Evolutionary conservation across 78 protist species (phyloP).

Genomic region (Dictyostelium capitatum): DNA sequence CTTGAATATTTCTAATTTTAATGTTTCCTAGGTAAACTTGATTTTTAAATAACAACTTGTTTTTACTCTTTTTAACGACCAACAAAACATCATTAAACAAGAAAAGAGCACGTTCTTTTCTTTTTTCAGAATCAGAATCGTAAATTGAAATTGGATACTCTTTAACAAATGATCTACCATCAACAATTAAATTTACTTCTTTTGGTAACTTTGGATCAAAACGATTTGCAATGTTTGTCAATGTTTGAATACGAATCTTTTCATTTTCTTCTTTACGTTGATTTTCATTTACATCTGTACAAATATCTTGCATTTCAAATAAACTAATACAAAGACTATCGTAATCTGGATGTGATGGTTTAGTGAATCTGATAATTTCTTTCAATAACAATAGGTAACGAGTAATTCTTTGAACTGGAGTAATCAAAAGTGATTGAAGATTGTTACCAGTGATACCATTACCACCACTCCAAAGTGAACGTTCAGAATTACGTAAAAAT

Average conservation of each 20-base stretch:
- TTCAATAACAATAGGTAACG: constrained; percentile 60
- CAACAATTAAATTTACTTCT: constrained; percentile 19
- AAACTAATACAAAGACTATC: constrained; percentile 60
- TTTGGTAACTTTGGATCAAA: constrained; percentile 44
- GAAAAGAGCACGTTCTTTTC: constrained; percentile 45
- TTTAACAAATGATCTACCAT: constrained; percentile 45
- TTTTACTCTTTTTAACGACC: constrained; percentile 47
- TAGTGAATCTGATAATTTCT: constrained; percentile 71
- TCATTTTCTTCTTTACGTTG: constrained; percentile 81
- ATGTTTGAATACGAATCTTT: constrained; percentile 66
- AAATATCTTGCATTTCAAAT: constrained; percentile 82
- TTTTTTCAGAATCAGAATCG: constrained; percentile 41
- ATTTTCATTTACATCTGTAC: constrained; percentile 82
- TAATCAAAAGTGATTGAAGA: constrained; percentile 63
- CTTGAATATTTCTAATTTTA: constrained; percentile 29
- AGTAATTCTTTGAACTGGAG: constrained; percentile 82
- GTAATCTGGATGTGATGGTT: constrained; percentile 77
- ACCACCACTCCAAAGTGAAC: constrained; percentile 65
- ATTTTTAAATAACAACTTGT: constrained; percentile 50
- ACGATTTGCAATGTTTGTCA: constrained; percentile 51
- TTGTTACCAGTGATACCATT: constrained; percentile 68
- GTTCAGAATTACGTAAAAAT: constrained; percentile 47
- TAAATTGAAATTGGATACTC: constrained; percentile 42
- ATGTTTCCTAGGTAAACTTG: background rate
- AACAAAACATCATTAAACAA: constrained; percentile 45